Evolutionary conservation across 352 stramenopile species (phyloP), one percentile per base, ranked within the genome.

Genomic region (Stephanocyclus meneghinianus): DNA sequence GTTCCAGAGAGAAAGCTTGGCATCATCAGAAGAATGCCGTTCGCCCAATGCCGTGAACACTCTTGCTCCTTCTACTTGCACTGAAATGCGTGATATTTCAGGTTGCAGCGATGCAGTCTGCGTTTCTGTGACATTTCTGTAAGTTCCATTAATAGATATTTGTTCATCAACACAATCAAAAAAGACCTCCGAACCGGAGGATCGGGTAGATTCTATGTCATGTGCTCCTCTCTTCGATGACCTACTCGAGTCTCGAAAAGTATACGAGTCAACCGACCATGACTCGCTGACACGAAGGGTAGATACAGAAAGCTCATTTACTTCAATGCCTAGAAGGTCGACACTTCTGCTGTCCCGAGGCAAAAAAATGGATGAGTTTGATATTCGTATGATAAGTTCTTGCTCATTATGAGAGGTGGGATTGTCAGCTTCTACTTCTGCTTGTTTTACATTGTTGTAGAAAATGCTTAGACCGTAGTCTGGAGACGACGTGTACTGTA

Each of bases 401-500:
- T 81, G 72, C 10, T 74, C 18, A 29, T 65, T 32, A 2, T 1
- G 8, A 63, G 37, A 29, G 83, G 74, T 29, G 81, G 76, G 42
- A 64, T 55, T 55, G 62, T 62, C 29, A 59, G 56, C 42, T 77
- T 77, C n/a, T 71, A 47, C n/a, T 74, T 40, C 16, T 47, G n/a
- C 13, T 83, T 78, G 60, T 60, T 61, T 74, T 37, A 16, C 63
- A 71, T 68, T 83, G 59, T 73, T 83, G 59, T 73, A 83, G 47
- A 83, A 66, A 16, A 76, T 57, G 16, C 85, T 86, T 62, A 92
- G 35, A 15, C 87, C 87, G 76, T 91, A 86, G 0, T 86, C 63
- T n/a, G 89, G 78, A 60, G 86, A 91, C 51, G 75, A 79, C 37
- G 88, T 80, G 62, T 89, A 94, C 29, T 94, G 84, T 15, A 88